Base-by-base conservation (phyloP, 2,329 filamentous ascomycete species). In the Talaromyces sp. region DNA sequence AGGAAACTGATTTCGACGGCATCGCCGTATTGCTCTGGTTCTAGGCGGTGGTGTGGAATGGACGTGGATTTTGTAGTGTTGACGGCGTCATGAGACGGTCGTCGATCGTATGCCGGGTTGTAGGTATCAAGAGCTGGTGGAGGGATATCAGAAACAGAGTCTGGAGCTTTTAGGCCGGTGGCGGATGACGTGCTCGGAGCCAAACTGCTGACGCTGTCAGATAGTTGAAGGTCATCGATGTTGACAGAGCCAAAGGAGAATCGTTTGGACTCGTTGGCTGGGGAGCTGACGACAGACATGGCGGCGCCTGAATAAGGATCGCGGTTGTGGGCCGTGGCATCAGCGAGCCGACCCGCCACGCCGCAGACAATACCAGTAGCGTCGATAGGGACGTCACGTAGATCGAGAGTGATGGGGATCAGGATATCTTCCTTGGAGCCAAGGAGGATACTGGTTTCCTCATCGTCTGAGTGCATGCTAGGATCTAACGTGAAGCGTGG, bases 361-460 rank as follows among this genome's bases (percentile, higher is more conserved):
- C 95, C 94, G 70, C 93, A 97, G 3, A 99, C 92, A 65, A 99
- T 97, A 24, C 94, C 94, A 0, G 93, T 96, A 8, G 92, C 93
- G 76, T 97, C 92, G 48, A 94, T 84, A 0, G 94, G 91, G 47
- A 98, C 81, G 48, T 87, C 87, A 22, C 87, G 87, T 31, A 99
- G 83, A 71, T 98, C 92, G 3, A 99, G 84, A 65, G 93, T 94
- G 70, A 99, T 95, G 1, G 95, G 93, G 1, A 96, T 87, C 39
- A 93, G 83, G 65, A 87, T 87, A 69, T 88, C 88, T 56, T 80
- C 78, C 56, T 86, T 91, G 67, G 89, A 85, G 13, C 92, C 93
- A 0, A 97, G 86, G 1, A 98, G 81, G 0, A 92, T 86, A 70
- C 90, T 89, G 22, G 88, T 87, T 35, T 74, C 73, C 8, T 76